Base-by-base conservation (phyloP, 495 filamentous ascomycete species). In the Evansstolkia leycettana region DNA sequence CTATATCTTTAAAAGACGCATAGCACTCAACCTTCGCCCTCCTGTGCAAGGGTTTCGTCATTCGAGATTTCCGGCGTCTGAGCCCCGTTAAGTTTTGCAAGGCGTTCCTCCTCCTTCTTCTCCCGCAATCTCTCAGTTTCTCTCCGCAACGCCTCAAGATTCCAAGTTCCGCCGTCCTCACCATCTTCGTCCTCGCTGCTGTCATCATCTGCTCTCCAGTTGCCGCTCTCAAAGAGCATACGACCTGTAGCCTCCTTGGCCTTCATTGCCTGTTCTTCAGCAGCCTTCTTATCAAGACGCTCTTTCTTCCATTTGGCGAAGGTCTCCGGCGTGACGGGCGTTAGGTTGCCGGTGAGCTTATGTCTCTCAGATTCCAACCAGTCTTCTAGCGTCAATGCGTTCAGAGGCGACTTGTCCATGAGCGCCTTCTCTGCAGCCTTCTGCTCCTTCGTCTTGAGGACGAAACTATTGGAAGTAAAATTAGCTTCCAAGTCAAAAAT, bases 371-470 rank as follows among this genome's bases (percentile, higher is more conserved):
- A 83, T 59, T 99, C 90, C 26, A 99, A 64, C 70, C 90, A 99
- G 57, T 99, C 90, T 64, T 99, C 90, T 30, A 99, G 67, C 1
- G 90, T 99, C 32, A 99, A 68, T 12, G 88, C 95, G 52, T 86
- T 85, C 32, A 96, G 67, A 30, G 92, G 88, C 8, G 84, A 90
- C 60, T 96, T 96, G 57, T 96, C 92, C 75, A 93, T 72, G 37
- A 94, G 54, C n/a, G 90, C 90, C 62, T 95, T 96, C 65, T 99
- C 90, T 4, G 87, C 84, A 5, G 85, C 85, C 42, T 85, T 75
- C 58, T 99, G 90, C 55, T 96, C 92, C 61, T 88, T 94, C 13
- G 90, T 99, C 69, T 96, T 96, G 40, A 99, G 72, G 17, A 96
- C 71, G 67, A 95, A 99, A 25, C 84, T 92, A 41, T 28, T 36